phyloP scores from a whole-genome alignment of 805 yeast genomes.

The Saccharomycopsis selenospora region DNA sequence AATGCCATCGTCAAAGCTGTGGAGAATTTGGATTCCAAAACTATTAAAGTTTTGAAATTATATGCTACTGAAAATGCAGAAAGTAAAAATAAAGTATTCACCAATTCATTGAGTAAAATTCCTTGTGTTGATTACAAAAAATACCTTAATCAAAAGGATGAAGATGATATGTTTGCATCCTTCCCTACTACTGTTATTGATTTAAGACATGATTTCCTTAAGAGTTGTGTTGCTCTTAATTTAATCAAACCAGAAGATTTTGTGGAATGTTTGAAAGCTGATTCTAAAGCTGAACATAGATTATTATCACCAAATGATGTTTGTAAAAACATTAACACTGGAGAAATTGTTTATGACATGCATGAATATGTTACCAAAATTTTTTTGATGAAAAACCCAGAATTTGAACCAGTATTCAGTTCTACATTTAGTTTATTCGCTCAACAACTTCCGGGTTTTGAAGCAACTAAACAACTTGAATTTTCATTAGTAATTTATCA shows the following conservation, averaged over 20 bases:
- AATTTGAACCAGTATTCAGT: constrained; percentile 43
- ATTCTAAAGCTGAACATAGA: constrained; percentile 32
- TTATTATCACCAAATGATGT: constrained; percentile 30
- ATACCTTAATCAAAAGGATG: constrained; percentile 29
- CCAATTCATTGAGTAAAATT: constrained; percentile 25
- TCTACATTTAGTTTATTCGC: constrained; percentile 48
- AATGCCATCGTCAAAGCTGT: constrained; percentile 22
- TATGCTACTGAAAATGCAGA: constrained; percentile 19
- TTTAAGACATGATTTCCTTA: constrained; percentile 45
- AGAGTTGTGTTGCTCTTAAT: constrained; percentile 35
- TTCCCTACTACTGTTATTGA: constrained; percentile 40
- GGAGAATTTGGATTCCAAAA: constrained; percentile 30
- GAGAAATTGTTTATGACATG: constrained; percentile 27
- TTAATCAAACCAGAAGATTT: constrained; percentile 32
- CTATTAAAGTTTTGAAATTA: constrained; percentile 26
- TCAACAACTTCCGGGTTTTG: constrained; percentile 37
- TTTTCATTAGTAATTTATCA: constrained; percentile 32
- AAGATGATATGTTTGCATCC: constrained; percentile 47
- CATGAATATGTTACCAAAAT: constrained; percentile 26
- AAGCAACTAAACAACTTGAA: constrained; percentile 41
- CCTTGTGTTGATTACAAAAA: constrained; percentile 30
- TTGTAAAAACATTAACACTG: constrained; percentile 29
- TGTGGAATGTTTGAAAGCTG: constrained; percentile 33
- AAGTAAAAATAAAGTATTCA: constrained; percentile 25
- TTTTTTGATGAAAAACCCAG: constrained; percentile 37